phyloP scores from a whole-genome alignment of 1,284 basidiomycete genomes.

The Mycena sp. region DNA sequence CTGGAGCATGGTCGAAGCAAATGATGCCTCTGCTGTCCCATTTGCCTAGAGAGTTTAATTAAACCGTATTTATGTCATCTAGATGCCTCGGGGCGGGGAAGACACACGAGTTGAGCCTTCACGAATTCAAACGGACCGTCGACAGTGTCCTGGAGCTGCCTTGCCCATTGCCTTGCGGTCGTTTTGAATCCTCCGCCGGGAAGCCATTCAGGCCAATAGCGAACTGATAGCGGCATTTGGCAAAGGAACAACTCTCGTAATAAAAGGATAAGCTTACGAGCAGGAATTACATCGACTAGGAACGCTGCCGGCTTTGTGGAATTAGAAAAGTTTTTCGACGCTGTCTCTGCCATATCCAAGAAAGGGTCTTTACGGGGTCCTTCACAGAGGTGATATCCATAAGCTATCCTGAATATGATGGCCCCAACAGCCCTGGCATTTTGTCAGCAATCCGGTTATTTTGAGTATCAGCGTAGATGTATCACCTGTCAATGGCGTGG shows the following conservation, averaged over 20 bases:
- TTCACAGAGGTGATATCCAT: constrained; percentile 44
- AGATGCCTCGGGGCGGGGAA: too few relatives aligned
- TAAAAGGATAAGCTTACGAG: not conserved
- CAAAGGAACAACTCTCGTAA: not conserved
- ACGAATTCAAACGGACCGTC: too few relatives aligned
- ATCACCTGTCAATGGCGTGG: not conserved
- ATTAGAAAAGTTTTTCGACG: not conserved
- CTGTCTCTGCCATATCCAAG: constrained; percentile 4
- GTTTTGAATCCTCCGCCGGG: constrained; percentile 1
- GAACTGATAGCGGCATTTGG: not conserved
- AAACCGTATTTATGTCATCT: too few relatives aligned
- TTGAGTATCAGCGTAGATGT: too few relatives aligned
- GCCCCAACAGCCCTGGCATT: constrained; percentile 44
- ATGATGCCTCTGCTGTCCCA: not conserved
- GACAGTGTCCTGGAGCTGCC: too few relatives aligned
- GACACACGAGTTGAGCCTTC: too few relatives aligned
- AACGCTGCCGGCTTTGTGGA: constrained; percentile 9
- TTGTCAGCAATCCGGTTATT: too few relatives aligned
- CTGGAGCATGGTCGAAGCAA: not conserved
- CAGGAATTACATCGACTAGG: constrained; percentile 12
- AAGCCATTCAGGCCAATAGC: constrained; percentile 16
- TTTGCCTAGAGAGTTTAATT: not conserved
- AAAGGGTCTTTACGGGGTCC: not conserved
- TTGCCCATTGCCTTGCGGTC: too few relatives aligned
- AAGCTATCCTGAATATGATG: constrained; percentile 50